Percentiles rank a stretch among this genome's conserved stretches.
These are phyloP conservation scores for Nigrospora sphaerica DNA, from an alignment of 2,329 filamentous ascomycete genomes.

Conservation along the genomic window DNA sequence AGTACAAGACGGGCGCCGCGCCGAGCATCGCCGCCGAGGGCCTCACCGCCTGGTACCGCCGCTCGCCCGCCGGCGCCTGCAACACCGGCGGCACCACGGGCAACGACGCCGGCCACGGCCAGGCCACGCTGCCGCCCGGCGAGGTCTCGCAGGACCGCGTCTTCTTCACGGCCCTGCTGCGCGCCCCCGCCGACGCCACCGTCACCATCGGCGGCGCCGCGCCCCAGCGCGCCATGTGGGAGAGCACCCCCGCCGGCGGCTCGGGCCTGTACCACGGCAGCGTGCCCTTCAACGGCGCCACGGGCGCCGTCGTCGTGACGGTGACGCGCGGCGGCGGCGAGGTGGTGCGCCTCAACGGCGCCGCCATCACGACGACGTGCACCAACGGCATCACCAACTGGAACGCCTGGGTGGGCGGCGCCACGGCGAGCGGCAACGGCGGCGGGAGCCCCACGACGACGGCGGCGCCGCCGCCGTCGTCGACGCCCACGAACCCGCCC, in stretches of 20 bases:
- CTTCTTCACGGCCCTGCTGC: slow-evolving; percentile 19
- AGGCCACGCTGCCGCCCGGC: slow-evolving; percentile 12
- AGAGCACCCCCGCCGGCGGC: neutral
- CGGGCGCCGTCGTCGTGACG: neutral
- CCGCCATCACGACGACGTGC: slow-evolving; percentile 16
- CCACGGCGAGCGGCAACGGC: neutral
- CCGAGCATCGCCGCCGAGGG: slow-evolving; percentile 14
- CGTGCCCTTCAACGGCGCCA: neutral
- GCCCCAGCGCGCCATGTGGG: neutral
- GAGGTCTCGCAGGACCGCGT: slow-evolving; percentile 12
- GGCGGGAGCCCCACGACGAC: neutral
- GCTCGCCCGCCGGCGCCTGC: slow-evolving; percentile 10
- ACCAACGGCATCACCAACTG: slow-evolving; percentile 21
- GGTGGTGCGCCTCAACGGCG: slow-evolving; percentile 15
- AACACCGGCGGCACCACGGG: slow-evolving; percentile 16
- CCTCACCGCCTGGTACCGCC: slow-evolving; percentile 20
- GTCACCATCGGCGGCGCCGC: slow-evolving; percentile 18
- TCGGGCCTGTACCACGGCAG: neutral
- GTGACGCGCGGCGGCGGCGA: slow-evolving; percentile 9
- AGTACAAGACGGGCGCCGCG: slow-evolving; percentile 24
- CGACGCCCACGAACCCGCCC: neutral
- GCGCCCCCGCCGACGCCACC: slow-evolving; percentile 11
- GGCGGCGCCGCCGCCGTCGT: neutral
- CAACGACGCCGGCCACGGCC: slow-evolving; percentile 18
- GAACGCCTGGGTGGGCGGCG: slow-evolving; percentile 28